Percentiles rank a stretch among this genome's conserved stretches.
phyloP scores from a whole-genome alignment of 129 eudicot species.

The Tagetes patula region DNA sequence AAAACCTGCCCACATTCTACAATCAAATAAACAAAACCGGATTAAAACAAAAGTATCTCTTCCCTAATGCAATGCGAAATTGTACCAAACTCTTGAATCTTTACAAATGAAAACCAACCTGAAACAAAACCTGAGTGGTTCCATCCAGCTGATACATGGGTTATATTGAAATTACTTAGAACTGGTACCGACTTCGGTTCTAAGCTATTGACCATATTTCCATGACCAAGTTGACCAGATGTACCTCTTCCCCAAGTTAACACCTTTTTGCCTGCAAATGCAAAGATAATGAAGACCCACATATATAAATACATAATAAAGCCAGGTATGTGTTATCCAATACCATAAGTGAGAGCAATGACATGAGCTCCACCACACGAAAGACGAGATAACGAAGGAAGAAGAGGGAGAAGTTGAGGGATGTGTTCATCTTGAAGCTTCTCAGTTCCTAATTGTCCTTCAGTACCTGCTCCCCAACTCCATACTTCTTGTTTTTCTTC shows the following conservation, averaged over 20 bases:
- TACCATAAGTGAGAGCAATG: constrained; percentile 72
- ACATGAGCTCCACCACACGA: constrained; percentile 97
- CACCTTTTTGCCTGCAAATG: constrained; percentile 61
- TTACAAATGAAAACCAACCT: constrained; percentile 42
- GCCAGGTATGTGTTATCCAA: background rate
- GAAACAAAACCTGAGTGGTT: constrained; percentile 91
- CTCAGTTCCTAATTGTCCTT: constrained; percentile 79
- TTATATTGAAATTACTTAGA: constrained; percentile 36
- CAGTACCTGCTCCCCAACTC: constrained; percentile 99
- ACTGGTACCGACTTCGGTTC: constrained; percentile 49
- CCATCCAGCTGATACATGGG: constrained; percentile 90
- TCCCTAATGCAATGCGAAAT: background rate
- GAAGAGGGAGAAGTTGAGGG: constrained; percentile 56
- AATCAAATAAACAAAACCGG: constrained; percentile 10
- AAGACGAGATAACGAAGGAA: constrained; percentile 47
- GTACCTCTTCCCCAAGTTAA: constrained; percentile 90
- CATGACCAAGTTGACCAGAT: constrained; percentile 94
- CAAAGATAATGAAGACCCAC: background rate
- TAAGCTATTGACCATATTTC: constrained; percentile 50
- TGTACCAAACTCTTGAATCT: constrained; percentile 13
- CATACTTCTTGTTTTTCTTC: constrained; percentile 44
- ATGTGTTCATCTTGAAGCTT: constrained; percentile 59
- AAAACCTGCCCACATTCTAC: constrained; percentile 64
- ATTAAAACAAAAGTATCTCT: background rate
- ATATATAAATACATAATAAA: too few species aligned